Evolutionary conservation across 2,329 filamentous ascomycete genomes (phyloP).

Genomic region (Neonectria sp.): DNA sequence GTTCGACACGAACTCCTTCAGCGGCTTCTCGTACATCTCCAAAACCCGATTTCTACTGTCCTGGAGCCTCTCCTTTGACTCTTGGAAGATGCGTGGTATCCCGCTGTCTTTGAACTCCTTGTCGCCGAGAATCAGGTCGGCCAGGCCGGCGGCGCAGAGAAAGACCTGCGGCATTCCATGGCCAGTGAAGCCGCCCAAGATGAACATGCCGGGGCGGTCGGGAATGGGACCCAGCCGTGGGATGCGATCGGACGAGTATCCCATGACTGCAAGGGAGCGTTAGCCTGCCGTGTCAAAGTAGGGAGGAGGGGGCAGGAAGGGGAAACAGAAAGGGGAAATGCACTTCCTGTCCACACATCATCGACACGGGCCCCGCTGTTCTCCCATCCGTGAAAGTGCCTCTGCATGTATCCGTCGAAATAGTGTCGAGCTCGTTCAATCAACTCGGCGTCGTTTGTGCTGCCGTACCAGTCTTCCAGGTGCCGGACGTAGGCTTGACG

Average conservation of each 20-base stretch:
- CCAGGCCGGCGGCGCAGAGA: slow-evolving; percentile 57
- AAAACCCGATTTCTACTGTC: neutral
- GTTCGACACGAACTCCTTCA: too few species aligned
- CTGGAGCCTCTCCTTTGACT: slow-evolving; percentile 48
- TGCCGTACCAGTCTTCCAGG: slow-evolving; percentile 18
- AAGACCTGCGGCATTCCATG: slow-evolving; percentile 67
- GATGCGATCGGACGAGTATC: slow-evolving; percentile 57
- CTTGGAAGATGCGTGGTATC: slow-evolving; percentile 55
- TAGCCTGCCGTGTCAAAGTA: neutral
- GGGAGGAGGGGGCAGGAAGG: neutral
- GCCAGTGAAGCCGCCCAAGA: slow-evolving; percentile 66
- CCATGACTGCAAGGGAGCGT: slow-evolving; percentile 53
- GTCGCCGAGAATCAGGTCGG: slow-evolving; percentile 55
- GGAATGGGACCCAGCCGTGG: slow-evolving; percentile 63
- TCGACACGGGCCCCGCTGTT: slow-evolving; percentile 31
- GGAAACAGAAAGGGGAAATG: slow-evolving; percentile 25
- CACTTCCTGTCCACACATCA: slow-evolving; percentile 60
- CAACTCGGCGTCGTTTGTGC: slow-evolving; percentile 8
- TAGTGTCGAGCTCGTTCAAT: neutral
- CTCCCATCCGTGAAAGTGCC: slow-evolving; percentile 16
- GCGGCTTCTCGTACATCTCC: slow-evolving; percentile 6
- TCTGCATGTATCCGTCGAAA: slow-evolving; percentile 23
- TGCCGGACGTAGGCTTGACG: slow-evolving; percentile 2
- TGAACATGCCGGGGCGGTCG: slow-evolving; percentile 52
- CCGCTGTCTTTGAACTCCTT: slow-evolving; percentile 53